Base-by-base conservation (phyloP, 495 filamentous ascomycete species). In the Trichoderma gamsii region DNA sequence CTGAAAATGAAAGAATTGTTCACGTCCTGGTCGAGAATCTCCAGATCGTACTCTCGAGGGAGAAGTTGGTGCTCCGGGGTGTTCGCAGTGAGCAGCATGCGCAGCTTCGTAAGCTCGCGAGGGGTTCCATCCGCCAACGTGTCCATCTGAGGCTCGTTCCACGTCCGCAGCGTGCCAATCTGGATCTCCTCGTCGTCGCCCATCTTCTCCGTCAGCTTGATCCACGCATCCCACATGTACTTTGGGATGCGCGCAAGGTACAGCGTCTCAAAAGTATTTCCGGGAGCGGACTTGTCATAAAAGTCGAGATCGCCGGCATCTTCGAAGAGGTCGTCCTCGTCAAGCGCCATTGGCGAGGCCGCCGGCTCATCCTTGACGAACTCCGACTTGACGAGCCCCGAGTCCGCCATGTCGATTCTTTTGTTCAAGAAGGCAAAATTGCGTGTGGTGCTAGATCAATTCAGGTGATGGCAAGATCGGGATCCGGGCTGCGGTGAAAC, bases 221-320 rank as follows among this genome's bases (percentile, higher is more conserved):
- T 73, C 84, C 83, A 86, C 73, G 84, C 86, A 69, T 95, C 84
- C 88, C 90, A 95, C 12, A 97, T 80, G 71, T 88, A 88, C 68
- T 87, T 84, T 3, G 93, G 92, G 8, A 97, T 80, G 65, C 90
- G 87, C 25, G 89, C 87, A 29, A 97, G 81, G 81, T 89, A 96
- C 59, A 92, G 79, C 67, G 79, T 80, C 64, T 83, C 80, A 65
- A 70, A 76, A 16, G 72, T 71, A 67, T 79, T 73, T 15, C 63
- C 51, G n/a, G 75, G 69, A 13, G 66, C 51, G 21, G 77, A 78
- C 11, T 83, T 79, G 61, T 85, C 80, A 65, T 84, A 83, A 69
- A 97, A 94, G 51, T 91, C 88, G 41, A 97, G 81, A 71, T 97
- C 93, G 65, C 91, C 91, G 5, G 91, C 89, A 76, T 97, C 93